These are phyloP conservation scores for Carex kokanica DNA, from an alignment of 176 grass and related monocot genomes.

Conservation along the genomic window DNA sequence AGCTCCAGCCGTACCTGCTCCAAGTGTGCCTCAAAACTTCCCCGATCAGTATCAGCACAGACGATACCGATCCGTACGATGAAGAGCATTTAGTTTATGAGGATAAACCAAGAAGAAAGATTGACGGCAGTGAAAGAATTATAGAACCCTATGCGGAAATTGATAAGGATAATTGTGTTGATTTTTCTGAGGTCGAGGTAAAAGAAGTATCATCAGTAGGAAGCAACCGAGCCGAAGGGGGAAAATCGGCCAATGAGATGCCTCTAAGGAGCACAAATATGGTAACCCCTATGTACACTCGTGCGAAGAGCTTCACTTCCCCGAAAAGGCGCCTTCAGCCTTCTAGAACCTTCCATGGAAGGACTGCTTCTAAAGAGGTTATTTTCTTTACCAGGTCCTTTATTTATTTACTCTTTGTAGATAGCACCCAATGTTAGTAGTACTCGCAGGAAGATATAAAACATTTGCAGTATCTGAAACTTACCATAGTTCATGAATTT, in stretches of 20 bases:
- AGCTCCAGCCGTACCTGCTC: constrained; percentile 68
- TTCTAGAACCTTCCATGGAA: constrained; percentile 72
- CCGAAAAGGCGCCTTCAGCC: constrained; percentile 47
- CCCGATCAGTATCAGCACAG: constrained; percentile 24
- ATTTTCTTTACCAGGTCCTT: background rate
- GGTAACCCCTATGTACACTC: constrained; percentile 37
- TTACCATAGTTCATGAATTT: background rate
- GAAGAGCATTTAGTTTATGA: constrained; percentile 39
- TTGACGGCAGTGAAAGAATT: constrained; percentile 44
- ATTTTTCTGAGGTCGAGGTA: constrained; percentile 31
- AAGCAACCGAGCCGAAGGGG: constrained; percentile 41
- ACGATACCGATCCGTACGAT: constrained; percentile 41
- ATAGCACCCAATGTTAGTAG: background rate
- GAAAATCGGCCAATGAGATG: constrained; percentile 43
- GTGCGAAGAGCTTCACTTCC: constrained; percentile 50
- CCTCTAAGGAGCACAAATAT: constrained; percentile 32
- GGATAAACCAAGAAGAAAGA: constrained; percentile 59
- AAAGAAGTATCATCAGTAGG: constrained; percentile 41
- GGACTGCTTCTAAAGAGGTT: constrained; percentile 52
- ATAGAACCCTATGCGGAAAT: constrained; percentile 35
- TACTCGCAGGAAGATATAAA: background rate
- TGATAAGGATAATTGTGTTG: constrained; percentile 41
- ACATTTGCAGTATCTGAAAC: background rate
- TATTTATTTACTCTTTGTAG: background rate
- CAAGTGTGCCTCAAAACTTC: constrained; percentile 53